phyloP scores from a whole-genome alignment of 129 eudicot genomes.

The Ambrosia artemisiifolia region DNA sequence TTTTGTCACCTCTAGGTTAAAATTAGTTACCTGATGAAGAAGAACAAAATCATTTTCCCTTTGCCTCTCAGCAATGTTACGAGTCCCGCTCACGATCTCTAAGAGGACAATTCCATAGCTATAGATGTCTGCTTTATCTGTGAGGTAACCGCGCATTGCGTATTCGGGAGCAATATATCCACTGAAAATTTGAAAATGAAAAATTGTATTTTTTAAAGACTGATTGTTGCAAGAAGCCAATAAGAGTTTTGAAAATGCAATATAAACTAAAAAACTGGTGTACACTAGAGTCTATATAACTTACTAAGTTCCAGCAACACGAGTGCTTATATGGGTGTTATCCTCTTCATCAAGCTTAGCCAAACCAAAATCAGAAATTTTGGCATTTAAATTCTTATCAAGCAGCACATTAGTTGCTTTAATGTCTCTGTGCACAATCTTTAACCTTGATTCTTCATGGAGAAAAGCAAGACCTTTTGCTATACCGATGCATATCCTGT shows the following conservation, averaged over 20 bases:
- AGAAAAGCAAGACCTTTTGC: conserved; percentile 69
- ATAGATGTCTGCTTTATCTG: conserved; percentile 74
- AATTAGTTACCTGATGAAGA: conserved; percentile 60
- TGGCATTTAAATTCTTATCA: conserved; percentile 55
- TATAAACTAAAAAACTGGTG: background rate
- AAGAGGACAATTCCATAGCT: conserved; percentile 62
- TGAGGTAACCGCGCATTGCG: conserved; percentile 65
- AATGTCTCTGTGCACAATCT: conserved; percentile 75
- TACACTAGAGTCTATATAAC: conserved; percentile 12
- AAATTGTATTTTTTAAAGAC: background rate
- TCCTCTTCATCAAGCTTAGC: conserved; percentile 81
- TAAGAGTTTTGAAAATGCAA: background rate
- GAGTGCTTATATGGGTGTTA: conserved; percentile 67
- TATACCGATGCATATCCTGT: conserved; percentile 57
- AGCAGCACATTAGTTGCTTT: conserved; percentile 77
- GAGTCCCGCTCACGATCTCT: conserved; percentile 57
- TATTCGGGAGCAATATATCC: conserved; percentile 90
- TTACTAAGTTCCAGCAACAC: conserved; percentile 79
- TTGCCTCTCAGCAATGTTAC: conserved; percentile 41
- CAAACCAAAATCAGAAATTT: conserved; percentile 78
- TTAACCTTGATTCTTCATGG: conserved; percentile 69
- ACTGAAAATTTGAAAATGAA: conserved; percentile 28
- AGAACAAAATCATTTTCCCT: conserved; percentile 41
- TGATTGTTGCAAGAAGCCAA: background rate
- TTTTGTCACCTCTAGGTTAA: background rate